phyloP scores from a whole-genome alignment of 345 rosid species.

The Excoecaria cochinchinensis region DNA sequence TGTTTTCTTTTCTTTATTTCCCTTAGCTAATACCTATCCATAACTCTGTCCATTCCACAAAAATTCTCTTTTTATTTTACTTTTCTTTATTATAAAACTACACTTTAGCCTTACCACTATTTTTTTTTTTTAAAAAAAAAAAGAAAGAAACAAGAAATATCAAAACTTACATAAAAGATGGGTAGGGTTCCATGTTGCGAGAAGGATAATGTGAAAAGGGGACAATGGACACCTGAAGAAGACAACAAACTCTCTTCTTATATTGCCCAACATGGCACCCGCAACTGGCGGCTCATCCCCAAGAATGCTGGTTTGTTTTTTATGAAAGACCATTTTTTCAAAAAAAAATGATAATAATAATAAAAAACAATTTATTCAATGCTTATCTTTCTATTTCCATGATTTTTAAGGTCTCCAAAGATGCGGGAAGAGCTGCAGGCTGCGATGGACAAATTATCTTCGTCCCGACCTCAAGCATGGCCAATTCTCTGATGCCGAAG shows the following conservation, averaged over 20 bases:
- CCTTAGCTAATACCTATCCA: background rate
- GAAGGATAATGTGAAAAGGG: constrained; percentile 88
- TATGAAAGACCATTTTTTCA: background rate
- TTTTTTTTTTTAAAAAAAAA: constrained; percentile 5
- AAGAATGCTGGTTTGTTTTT: constrained; percentile 66
- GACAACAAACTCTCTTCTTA: constrained; percentile 93
- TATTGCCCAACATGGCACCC: constrained; percentile 87
- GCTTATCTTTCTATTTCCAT: background rate
- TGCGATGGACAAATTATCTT: constrained; percentile 87
- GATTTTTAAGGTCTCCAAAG: constrained; percentile 64
- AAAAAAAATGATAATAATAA: too few relatives aligned
- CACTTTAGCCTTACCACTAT: background rate
- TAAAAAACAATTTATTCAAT: too few relatives aligned
- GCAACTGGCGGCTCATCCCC: constrained; percentile 96
- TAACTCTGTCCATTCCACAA: too few relatives aligned
- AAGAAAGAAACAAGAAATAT: too few relatives aligned
- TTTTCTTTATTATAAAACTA: background rate
- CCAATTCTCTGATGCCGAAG: constrained; percentile 70
- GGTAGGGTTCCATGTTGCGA: constrained; percentile 95
- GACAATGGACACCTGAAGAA: constrained; percentile 99
- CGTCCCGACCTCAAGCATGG: constrained; percentile 90
- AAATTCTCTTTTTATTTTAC: background rate
- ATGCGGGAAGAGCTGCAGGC: constrained; percentile 92
- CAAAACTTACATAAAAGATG: constrained; percentile 37
- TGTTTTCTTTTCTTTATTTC: constrained; percentile 1